Evolutionary conservation across 1,139 yeast species (phyloP), one percentile per base, ranked within the genome.

Genomic region (Pichia sp.): DNA sequence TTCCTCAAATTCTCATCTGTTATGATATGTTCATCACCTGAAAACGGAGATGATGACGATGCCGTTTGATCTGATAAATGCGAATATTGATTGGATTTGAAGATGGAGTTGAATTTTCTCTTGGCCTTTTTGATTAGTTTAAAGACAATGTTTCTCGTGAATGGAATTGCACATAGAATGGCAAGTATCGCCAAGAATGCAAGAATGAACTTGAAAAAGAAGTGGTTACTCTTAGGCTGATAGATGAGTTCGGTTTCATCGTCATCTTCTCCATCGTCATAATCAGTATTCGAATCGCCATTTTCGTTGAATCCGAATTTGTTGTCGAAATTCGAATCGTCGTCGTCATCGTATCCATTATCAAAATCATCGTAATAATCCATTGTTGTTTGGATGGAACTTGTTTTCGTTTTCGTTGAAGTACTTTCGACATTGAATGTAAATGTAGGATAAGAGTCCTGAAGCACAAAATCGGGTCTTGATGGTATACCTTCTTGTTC

Each of bases 381-480:
- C 34, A 18, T 36, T 18, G 41, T 31, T n/a, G 40, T 36, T 36
- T 32, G 32, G 14, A 22, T 17, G 4, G 44, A 24, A 20, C 30
- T 18, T 11, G 14, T 28, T 9, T 4, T 12, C 4, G 38, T 20
- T 18, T 38, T 38, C 4, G 40, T 38, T 15, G 15, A 15, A 12
- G 14, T n/a, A 11, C 18, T 15, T 14, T 38, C 14, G 12, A 30
- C 12, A 15, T 35, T n/a, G 30, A 48, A 50, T n/a, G 38, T 32
- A 18, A 39, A 47, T 12, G 37, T 20, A 15, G 54, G 55, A 37
- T 58, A 58, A 4, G 11, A 10, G 3, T 58, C 57, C 5, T 68
- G 65, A 3, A 56, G 45, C 2, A 62, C 58, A 47, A 71, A 77
- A 1, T 51, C 62, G 0, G 85, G 85, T 48, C 87, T 67, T 9